phyloP scores from a whole-genome alignment of 768 basidiomycete genomes.

The Mycena leptocephala region DNA sequence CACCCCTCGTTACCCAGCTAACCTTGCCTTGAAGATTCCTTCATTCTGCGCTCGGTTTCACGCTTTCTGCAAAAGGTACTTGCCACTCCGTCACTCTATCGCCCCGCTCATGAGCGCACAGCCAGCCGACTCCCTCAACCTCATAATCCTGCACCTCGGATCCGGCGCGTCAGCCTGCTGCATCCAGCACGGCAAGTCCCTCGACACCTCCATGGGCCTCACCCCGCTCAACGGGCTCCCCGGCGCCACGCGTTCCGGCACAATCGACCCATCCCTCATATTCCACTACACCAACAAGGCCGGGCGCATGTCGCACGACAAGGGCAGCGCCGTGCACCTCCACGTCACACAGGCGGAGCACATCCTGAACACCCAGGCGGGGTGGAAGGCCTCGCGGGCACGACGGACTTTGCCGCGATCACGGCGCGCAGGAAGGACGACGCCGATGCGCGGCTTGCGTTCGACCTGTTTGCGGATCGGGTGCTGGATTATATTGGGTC shows the following conservation, averaged over 20 bases:
- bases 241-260: conserved; percentile 89
- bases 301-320: conserved; percentile 70
- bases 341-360: conserved; percentile 80
- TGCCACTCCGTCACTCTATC: background rate
- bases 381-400: conserved; percentile 88
- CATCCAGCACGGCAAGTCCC: conserved; percentile 79
- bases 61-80: conserved; percentile 69
- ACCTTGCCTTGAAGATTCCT: conserved; percentile 63
- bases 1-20: background rate
- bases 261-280: conserved; percentile 88
- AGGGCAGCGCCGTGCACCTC: conserved; percentile 60
- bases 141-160: conserved; percentile 91
- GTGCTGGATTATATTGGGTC: conserved; percentile 81
- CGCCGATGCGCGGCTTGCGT: conserved; percentile 73
- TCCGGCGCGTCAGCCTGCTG: conserved; percentile 92
- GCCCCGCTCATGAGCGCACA: conserved; percentile 33
- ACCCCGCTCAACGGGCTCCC: conserved; percentile 92
- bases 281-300: conserved; percentile 84
- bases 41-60: conserved; percentile 78
- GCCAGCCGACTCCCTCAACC: conserved; percentile 68
- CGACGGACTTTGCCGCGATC: conserved; percentile 87
- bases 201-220: conserved; percentile 94
- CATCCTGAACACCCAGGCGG: conserved; percentile 82
- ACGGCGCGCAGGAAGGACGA: conserved; percentile 58
- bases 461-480: conserved; percentile 85